These are phyloP conservation scores for Cairneyella variabilis DNA, from an alignment of 495 filamentous ascomycete species.

Conservation along the genomic window DNA sequence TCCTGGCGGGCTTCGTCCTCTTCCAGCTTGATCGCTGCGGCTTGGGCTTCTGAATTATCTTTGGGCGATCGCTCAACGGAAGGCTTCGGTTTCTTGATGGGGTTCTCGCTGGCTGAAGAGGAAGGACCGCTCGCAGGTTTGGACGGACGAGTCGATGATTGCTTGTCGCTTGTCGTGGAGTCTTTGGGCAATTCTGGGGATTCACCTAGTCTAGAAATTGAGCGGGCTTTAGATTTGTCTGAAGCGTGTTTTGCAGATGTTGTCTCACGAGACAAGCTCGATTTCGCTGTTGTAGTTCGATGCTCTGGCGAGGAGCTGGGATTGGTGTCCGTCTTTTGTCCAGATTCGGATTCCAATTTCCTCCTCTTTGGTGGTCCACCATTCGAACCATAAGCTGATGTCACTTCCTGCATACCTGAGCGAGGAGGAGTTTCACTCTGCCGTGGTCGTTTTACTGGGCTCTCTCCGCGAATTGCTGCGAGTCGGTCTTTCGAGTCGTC, in stretches of 20 bases:
- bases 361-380: constrained; percentile 48
- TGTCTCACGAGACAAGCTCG: constrained; percentile 16
- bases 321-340: constrained; percentile 11
- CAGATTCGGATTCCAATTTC: constrained; percentile 35
- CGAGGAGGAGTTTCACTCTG: constrained; percentile 63
- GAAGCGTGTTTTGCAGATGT: constrained; percentile 15
- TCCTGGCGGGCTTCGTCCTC: constrained; percentile 38
- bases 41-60: constrained; percentile 17
- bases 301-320: constrained; percentile 26
- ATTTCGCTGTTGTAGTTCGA: constrained; percentile 12
- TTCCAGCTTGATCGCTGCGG: constrained; percentile 29
- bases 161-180: constrained; percentile 1
- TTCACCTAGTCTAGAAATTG: constrained; percentile 5
- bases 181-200: neutral
- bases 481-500: constrained; percentile 54
- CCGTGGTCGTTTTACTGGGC: constrained; percentile 59
- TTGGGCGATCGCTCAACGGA: constrained; percentile 5
- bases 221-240: constrained; percentile 11
- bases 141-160: constrained; percentile 1
- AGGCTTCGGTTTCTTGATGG: constrained; percentile 10
- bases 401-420: constrained; percentile 48
- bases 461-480: constrained; percentile 39
- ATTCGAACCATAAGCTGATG: constrained; percentile 35
- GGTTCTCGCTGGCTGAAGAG: neutral
- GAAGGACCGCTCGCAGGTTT: constrained; percentile 3